Conservation (phyloP, 306 rosid species). For the Vigna hirtella region DNA sequence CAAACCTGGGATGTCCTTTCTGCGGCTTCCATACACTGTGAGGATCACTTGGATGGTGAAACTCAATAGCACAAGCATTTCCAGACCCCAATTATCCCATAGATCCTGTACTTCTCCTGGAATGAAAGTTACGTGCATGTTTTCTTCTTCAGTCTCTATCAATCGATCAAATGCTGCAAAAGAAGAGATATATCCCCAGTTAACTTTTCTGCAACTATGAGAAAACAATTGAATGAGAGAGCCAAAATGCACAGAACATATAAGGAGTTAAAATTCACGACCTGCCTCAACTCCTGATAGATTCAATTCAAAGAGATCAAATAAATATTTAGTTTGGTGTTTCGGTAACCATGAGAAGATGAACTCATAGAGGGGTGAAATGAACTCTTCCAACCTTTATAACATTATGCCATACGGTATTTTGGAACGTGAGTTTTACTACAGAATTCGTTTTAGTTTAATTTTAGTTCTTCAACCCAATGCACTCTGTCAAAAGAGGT, state of each 20-base stretch:
- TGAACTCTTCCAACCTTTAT: neutral
- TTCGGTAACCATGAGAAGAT: conserved; percentile 12
- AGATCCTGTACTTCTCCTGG: conserved; percentile 51
- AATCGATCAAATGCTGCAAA: conserved; percentile 40
- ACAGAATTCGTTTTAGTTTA: conserved; percentile 26
- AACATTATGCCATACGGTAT: neutral
- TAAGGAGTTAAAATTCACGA: conserved; percentile 27
- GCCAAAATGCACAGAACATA: neutral
- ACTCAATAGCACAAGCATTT: conserved; percentile 55
- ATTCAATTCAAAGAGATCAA: conserved; percentile 5
- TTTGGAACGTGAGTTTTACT: neutral
- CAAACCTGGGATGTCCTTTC: conserved; percentile 62
- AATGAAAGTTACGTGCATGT: conserved; percentile 47
- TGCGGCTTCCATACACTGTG: conserved; percentile 62
- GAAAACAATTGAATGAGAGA: neutral
- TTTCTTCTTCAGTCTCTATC: conserved; percentile 30
- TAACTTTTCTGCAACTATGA: conserved; percentile 3
- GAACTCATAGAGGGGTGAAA: neutral
- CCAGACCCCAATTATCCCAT: conserved; percentile 66
- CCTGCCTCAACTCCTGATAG: conserved; percentile 36
- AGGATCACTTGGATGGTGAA: conserved; percentile 60
- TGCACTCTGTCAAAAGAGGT: neutral
- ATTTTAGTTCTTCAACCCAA: conserved; percentile 26
- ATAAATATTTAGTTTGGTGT: conserved; percentile 13
- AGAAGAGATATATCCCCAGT: neutral